Base-by-base conservation (phyloP, 768 basidiomycete genomes). In the Lactifluus hygrophoroides region DNA sequence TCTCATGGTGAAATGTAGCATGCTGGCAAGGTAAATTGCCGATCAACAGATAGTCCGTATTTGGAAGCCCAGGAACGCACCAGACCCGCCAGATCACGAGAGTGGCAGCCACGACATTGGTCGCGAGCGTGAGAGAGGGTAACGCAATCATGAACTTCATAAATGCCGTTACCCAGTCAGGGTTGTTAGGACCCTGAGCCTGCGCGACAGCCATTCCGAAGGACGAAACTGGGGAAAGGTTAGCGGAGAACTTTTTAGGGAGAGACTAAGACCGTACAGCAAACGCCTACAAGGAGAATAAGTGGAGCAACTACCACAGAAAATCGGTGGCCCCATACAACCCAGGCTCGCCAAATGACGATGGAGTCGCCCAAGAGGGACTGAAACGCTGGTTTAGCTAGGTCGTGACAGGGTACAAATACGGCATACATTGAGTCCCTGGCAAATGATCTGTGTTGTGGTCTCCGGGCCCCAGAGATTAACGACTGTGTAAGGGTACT, bases 281-380 rank as follows among this genome's bases (percentile, higher is more conserved):
- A 43, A 38, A 59, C 43, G 30, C 61, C 61, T 17, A 35, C 30
- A 19, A 62, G 57, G 47, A 62, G 49, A 35, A 50, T n/a, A 46
- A 54, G 23, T 13, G 61, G 61, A 8, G 40, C 21, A 10, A 51
- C 17, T 14, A 62, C 47, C 5, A 62, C 49, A 19, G 46, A 23
- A 16, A 60, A 14, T 11, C 30, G 35, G 49, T 53, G 57, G 8
- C 25, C 44, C 52, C 53, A 62, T 34, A 60, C 57, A 6, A 59
- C 30, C 53, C 58, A 60, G 43, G 61, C 61, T 34, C 61, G 48
- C 61, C 61, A 62, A n/a, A 62, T 62, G 30, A 62, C 49, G 27
- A 62, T 59, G 6, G 52, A 44, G 30, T 62, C 57, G 17, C 61
- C 49, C 25, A 62, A 27, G 14, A 62, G n/a, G n/a, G 42, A 47